Evolutionary conservation across 75 land plant species (phyloP).

Genomic region (Selaginella moellendorffii): DNA sequence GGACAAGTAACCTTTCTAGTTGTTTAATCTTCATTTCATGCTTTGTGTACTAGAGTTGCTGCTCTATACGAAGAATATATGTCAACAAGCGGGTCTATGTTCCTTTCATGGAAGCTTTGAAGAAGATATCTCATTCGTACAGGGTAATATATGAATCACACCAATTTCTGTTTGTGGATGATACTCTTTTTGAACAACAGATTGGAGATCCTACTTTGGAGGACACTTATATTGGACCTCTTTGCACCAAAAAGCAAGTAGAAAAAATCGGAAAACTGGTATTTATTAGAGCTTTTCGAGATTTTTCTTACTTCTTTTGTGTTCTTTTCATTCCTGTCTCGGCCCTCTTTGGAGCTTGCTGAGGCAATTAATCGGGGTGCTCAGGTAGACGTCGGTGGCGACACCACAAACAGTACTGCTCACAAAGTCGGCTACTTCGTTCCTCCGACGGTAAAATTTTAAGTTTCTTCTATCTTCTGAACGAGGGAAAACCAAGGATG

Average conservation of each 20-base stretch:
- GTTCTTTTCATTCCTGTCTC: background rate
- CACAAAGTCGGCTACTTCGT: constrained; percentile 15
- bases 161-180: background rate
- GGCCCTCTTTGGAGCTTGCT: constrained; percentile 7
- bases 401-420: background rate
- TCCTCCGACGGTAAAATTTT: constrained; percentile 17
- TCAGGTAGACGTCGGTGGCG: constrained; percentile 5
- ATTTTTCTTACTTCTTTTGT: background rate
- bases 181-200: background rate
- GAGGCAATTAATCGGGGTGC: constrained; percentile 21
- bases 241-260: constrained; percentile 18
- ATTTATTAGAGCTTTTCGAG: background rate
- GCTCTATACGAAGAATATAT: constrained; percentile 25
- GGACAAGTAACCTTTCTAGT: constrained; percentile 12
- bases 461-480: background rate
- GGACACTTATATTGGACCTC: constrained; percentile 25
- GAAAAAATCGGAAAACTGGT: constrained; percentile 16
- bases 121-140: constrained; percentile 11
- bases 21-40: background rate
- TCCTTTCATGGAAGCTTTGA: constrained; percentile 18
- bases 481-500: no score
- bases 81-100: constrained; percentile 18
- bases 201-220: constrained; percentile 18
- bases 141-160: constrained; percentile 10
- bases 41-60: constrained; percentile 15